These are phyloP conservation scores for Gossypium arboreum DNA, from an alignment of 345 rosid species.

Conservation along the genomic window DNA sequence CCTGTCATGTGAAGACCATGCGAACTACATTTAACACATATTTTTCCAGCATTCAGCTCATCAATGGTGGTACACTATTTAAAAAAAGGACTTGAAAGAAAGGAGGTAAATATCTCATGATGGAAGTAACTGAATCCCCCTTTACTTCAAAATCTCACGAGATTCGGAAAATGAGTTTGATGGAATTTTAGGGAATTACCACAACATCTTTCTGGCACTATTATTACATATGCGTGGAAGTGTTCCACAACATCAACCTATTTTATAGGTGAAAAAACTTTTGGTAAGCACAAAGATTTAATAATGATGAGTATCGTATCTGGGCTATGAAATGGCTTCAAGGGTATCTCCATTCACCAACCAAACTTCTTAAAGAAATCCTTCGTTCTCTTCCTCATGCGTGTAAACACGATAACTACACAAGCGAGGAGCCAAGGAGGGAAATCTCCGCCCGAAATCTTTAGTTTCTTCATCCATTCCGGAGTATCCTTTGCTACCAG, in stretches of 20 bases:
- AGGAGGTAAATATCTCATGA: not conserved
- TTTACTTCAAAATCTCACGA: not conserved
- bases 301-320: not conserved
- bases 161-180: not conserved
- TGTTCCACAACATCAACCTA: not conserved
- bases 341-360: slow-evolving; percentile 24
- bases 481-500: slow-evolving; percentile 63
- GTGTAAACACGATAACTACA: slow-evolving; percentile 77
- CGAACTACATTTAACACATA: too few species aligned
- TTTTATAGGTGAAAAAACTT: not conserved
- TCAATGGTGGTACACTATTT: too few species aligned
- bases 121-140: not conserved
- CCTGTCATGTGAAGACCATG: too few species aligned
- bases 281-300: not conserved
- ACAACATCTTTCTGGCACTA: not conserved
- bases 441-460: slow-evolving; percentile 46
- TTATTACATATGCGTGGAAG: not conserved
- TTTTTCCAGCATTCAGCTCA: too few species aligned
- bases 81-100: too few species aligned
- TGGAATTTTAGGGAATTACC: not conserved
- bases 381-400: slow-evolving; percentile 86
- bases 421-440: slow-evolving; percentile 95
- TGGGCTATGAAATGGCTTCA: not conserved
- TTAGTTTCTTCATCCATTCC: slow-evolving; percentile 48
- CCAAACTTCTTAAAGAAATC: slow-evolving; percentile 58